These are phyloP conservation scores for Colletotrichum higginsianum DNA, from an alignment of 2,329 filamentous ascomycete species.

Conservation along the genomic window DNA sequence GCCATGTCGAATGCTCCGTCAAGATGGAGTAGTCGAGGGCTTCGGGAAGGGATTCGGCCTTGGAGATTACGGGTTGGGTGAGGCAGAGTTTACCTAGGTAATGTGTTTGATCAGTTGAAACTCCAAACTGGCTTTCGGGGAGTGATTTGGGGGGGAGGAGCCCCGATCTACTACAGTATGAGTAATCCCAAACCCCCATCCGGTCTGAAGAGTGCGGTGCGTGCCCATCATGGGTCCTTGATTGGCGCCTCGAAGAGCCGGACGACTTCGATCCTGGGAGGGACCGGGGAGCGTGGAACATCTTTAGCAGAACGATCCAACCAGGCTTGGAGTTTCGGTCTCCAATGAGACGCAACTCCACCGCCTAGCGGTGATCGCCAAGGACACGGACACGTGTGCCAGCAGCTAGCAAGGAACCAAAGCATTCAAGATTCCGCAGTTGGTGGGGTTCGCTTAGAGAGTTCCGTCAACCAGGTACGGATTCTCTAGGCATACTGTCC, in stretches of 20 bases:
- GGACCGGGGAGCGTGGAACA: neutral
- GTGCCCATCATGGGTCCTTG: neutral
- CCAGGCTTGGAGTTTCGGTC: neutral
- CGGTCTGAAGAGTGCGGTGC: neutral
- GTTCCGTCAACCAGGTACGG: no score
- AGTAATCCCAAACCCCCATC: no score
- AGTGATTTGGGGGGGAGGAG: no score
- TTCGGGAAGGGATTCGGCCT: neutral
- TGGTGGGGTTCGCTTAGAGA: no score
- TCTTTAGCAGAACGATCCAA: neutral
- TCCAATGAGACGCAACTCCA: neutral
- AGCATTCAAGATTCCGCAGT: neutral
- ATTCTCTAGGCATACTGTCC: no score
- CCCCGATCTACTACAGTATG: no score
- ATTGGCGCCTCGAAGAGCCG: neutral
- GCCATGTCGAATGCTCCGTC: neutral
- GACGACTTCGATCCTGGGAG: neutral
- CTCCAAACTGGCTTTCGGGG: neutral
- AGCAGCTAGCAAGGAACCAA: neutral
- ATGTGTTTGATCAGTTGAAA: neutral
- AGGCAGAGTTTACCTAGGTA: neutral
- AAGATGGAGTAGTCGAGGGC: neutral
- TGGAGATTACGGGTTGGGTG: neutral
- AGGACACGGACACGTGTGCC: slow-evolving; percentile 5
- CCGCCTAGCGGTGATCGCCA: neutral